These are phyloP conservation scores for Neodidymelliopsis sp. DNA, from an alignment of 2,329 filamentous ascomycete genomes.

Conservation along the genomic window DNA sequence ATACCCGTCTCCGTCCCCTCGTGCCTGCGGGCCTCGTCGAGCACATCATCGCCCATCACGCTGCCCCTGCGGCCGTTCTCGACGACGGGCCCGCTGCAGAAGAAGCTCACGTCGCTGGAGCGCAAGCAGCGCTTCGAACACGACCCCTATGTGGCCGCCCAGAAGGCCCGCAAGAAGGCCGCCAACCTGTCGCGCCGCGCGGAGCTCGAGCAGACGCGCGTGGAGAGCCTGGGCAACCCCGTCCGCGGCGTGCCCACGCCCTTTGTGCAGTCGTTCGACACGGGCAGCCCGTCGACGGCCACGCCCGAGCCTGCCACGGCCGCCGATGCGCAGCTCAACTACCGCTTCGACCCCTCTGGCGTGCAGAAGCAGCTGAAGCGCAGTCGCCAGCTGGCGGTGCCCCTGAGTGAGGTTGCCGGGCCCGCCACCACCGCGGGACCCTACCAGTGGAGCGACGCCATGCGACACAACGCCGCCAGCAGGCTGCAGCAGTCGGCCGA, in stretches of 20 bases:
- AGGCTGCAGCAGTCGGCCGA: slow-evolving; percentile 23
- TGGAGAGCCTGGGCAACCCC: slow-evolving; percentile 74
- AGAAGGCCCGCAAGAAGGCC: slow-evolving; percentile 82
- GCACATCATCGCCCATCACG: slow-evolving; percentile 51
- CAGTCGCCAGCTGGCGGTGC: slow-evolving; percentile 73
- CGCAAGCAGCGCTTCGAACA: slow-evolving; percentile 68
- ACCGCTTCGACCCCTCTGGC: slow-evolving; percentile 74
- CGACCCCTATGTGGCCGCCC: slow-evolving; percentile 83
- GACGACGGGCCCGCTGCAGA: slow-evolving; percentile 68
- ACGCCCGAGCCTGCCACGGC: slow-evolving; percentile 31
- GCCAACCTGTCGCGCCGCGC: slow-evolving; percentile 80
- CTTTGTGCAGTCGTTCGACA: slow-evolving; percentile 83
- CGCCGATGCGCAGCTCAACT: slow-evolving; percentile 68
- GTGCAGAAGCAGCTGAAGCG: slow-evolving; percentile 70
- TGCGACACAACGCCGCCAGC: slow-evolving; percentile 3
- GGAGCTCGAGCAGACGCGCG: slow-evolving; percentile 70
- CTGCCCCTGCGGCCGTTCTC: slow-evolving; percentile 66
- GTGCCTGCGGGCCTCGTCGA: slow-evolving; percentile 53
- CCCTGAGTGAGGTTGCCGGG: slow-evolving; percentile 43
- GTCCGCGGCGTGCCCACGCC: slow-evolving; percentile 80
- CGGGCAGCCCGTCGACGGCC: slow-evolving; percentile 53
- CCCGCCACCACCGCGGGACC: background rate
- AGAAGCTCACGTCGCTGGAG: slow-evolving; percentile 54
- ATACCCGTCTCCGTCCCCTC: slow-evolving; percentile 53
- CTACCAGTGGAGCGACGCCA: slow-evolving; percentile 18